Evolutionary conservation across 441 rosid species (phyloP), one percentile per base, ranked within the genome.

Genomic region (Populus hybrid): DNA sequence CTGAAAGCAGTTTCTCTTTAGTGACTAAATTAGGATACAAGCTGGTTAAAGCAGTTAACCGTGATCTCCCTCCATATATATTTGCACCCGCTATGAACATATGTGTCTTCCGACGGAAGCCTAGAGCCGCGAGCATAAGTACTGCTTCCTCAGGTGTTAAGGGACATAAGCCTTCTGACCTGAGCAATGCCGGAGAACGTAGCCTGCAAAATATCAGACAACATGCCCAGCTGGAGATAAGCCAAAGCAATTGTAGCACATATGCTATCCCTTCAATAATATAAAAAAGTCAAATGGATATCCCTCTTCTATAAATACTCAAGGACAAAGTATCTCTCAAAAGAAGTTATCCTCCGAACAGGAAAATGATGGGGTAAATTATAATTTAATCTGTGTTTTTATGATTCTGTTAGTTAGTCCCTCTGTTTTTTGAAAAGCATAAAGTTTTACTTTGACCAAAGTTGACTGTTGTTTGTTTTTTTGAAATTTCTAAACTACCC

Each of bases 101-200:
- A 46, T 78, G 94, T 1, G 99, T 91, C 88, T 87, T 89, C 35
- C 98, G 87, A 75, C 80, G 86, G 86, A 97, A 97, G 74, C 99
- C 98, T 18, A 97, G 98, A 79, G 95, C 99, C 2, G 93, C 94
- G 69, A 97, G 97, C 95, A 93, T 92, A 35, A 94, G 98, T 40
- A 93, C 89, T 0, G 98, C 91, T 86, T 94, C 99, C 88, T 97
- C 98, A 8, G 99, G 99, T 50, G 98, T 86, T 79, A 97, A 85
- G 3, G 99, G 98, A 67, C 98, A 97, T 73, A 97, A 80, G 66
- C 99, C 99, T 86, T 94, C 98, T 21, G 86, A 83, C 76, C 98
- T 89, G 69, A 97, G 85, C 67, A 75, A 87, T 9, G 87, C 86
- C 8, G 98, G 92, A 72, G 94, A 89, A 2, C 98, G 99, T 42